Evolutionary conservation across 1,139 yeast genomes (phyloP).

Genomic region (Yamadazyma oceani): DNA sequence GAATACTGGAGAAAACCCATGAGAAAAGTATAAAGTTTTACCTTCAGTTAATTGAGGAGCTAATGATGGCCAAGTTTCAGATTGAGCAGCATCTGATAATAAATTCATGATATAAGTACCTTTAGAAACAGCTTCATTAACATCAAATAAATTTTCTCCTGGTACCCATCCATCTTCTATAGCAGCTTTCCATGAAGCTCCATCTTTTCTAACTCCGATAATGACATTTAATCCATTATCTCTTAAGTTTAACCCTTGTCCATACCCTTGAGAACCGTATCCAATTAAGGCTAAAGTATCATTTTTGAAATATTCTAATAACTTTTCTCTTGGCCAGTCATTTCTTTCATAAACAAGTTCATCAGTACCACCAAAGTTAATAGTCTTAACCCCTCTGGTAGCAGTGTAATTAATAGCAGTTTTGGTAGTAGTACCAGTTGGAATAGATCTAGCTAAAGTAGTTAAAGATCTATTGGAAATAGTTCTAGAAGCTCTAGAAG

Average conservation of each 20-base stretch:
- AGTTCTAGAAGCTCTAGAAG: conserved; percentile 50
- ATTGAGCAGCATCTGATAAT: conserved; percentile 98
- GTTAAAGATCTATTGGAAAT: conserved; percentile 68
- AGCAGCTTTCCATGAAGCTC: conserved; percentile 99
- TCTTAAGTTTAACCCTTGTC: conserved; percentile 98
- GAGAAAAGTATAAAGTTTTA: conserved; percentile 97
- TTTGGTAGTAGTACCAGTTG: conserved; percentile 30
- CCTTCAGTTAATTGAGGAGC: conserved; percentile 94
- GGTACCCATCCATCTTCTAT: conserved; percentile 99
- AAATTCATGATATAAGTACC: conserved; percentile 98
- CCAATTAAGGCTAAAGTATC: conserved; percentile 97
- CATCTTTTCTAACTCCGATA: conserved; percentile 96
- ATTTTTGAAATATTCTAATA: conserved; percentile 93
- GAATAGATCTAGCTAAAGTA: conserved; percentile 52
- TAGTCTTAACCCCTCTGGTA: conserved; percentile 89
- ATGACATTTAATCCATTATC: conserved; percentile 98
- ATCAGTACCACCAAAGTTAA: conserved; percentile 94
- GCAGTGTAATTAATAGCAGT: conserved; percentile 19
- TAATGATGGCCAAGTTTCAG: conserved; percentile 90
- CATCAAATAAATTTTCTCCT: conserved; percentile 96
- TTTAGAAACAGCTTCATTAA: conserved; percentile 83
- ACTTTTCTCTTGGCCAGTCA: conserved; percentile 99
- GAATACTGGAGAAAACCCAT: conserved; percentile 99
- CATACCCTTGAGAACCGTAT: conserved; percentile 99
- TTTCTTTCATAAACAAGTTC: conserved; percentile 97